Evolutionary conservation across 2,329 filamentous ascomycete species (phyloP).

Genomic region (Aspergillus viridinutans): DNA sequence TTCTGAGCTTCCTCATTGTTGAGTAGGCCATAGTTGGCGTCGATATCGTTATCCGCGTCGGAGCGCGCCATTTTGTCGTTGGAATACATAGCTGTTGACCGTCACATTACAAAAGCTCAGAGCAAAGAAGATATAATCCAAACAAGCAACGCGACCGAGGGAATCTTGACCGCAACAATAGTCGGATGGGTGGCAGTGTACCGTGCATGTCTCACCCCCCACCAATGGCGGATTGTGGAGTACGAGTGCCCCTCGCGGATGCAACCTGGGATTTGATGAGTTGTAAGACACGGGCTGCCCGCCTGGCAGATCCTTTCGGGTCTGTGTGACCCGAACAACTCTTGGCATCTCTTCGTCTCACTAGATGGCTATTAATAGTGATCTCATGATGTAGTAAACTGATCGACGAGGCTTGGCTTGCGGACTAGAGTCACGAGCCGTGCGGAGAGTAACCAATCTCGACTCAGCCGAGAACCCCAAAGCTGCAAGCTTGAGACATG

Average conservation of each 20-base stretch:
- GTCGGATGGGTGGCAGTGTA: background rate
- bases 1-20: constrained; percentile 1
- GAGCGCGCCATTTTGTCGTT: background rate
- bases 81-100: background rate
- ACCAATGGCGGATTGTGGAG: background rate
- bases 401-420: constrained; percentile 2
- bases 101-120: background rate
- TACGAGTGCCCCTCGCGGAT: background rate
- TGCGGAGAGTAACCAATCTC: background rate
- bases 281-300: background rate
- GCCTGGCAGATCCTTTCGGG: background rate
- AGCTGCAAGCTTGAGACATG: background rate
- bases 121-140: background rate
- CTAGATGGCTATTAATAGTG: background rate
- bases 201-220: background rate
- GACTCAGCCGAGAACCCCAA: background rate
- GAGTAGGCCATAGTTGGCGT: constrained; percentile 2
- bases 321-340: background rate
- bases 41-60: background rate
- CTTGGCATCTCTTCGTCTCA: constrained; percentile 3
- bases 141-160: no score
- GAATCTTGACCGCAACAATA: background rate
- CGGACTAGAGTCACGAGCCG: background rate
- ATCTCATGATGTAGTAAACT: background rate
- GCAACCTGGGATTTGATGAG: background rate